Conservation (phyloP, 2,329 filamentous ascomycete species). For the Neonectria punicea region DNA sequence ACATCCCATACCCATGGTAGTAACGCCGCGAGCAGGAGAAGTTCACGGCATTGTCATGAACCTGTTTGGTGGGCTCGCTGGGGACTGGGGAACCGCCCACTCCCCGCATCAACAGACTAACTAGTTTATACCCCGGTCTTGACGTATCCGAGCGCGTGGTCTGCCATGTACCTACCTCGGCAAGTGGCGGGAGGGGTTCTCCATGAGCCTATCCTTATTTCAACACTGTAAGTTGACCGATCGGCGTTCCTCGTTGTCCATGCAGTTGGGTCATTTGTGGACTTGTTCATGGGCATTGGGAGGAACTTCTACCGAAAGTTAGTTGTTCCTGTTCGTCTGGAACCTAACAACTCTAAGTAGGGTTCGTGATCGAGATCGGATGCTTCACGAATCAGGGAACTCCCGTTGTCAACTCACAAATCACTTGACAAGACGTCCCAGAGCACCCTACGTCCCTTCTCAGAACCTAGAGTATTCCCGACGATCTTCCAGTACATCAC, state of each 20-base stretch:
- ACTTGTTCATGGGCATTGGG: not conserved
- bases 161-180: not conserved
- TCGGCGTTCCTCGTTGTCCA: not conserved
- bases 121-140: not conserved
- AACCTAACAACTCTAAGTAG: too few species aligned
- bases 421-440: too few species aligned
- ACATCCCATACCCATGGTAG: conserved; percentile 5
- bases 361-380: not conserved
- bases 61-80: not conserved
- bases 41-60: not conserved
- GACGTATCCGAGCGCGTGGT: not conserved
- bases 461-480: not conserved
- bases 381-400: not conserved
- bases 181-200: not conserved
- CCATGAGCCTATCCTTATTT: conserved; percentile 13
- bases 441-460: not conserved
- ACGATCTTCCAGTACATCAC: not conserved
- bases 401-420: not conserved
- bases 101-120: not conserved
- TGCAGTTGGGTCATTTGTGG: not conserved
- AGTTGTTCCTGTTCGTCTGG: not conserved
- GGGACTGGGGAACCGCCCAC: not conserved
- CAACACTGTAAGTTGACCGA: conserved; percentile 2
- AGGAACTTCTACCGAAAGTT: not conserved
- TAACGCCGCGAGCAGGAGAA: not conserved